phyloP scores from a whole-genome alignment of 179 eudicot species.

The Beta lomatogona region DNA sequence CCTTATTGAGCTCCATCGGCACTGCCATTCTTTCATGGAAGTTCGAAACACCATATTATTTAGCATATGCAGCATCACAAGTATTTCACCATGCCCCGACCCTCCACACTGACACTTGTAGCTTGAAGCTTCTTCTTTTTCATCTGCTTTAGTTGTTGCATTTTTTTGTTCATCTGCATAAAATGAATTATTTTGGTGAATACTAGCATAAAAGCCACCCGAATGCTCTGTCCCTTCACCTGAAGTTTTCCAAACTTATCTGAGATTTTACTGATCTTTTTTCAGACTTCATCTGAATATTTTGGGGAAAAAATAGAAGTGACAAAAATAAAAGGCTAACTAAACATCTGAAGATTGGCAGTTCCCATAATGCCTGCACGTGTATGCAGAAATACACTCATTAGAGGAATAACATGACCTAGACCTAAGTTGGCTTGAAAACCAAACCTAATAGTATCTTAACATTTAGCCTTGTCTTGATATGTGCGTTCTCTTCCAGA shows the following conservation, averaged over 20 bases:
- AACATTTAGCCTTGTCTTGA: neutral
- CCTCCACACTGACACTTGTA: constrained; percentile 82
- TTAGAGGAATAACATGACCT: neutral
- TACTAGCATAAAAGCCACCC: neutral
- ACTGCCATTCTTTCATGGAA: constrained; percentile 7
- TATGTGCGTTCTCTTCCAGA: neutral
- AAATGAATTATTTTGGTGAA: constrained; percentile 11
- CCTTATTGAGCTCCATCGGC: constrained; percentile 4
- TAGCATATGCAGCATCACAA: constrained; percentile 29
- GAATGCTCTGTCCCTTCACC: neutral
- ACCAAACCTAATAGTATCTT: neutral
- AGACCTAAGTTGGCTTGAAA: neutral
- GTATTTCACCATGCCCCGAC: constrained; percentile 95
- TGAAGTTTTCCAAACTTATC: neutral
- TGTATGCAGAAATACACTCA: neutral
- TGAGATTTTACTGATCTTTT: neutral
- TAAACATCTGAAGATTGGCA: neutral
- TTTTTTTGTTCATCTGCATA: constrained; percentile 76
- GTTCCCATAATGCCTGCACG: neutral
- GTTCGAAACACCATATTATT: neutral
- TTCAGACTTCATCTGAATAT: neutral
- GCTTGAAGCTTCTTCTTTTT: constrained; percentile 94
- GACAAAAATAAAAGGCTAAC: neutral
- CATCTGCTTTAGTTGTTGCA: constrained; percentile 74
- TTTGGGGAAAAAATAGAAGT: neutral